Conservation (phyloP, 2,329 filamentous ascomycete genomes). For the Neocucurbitaria cava region DNA sequence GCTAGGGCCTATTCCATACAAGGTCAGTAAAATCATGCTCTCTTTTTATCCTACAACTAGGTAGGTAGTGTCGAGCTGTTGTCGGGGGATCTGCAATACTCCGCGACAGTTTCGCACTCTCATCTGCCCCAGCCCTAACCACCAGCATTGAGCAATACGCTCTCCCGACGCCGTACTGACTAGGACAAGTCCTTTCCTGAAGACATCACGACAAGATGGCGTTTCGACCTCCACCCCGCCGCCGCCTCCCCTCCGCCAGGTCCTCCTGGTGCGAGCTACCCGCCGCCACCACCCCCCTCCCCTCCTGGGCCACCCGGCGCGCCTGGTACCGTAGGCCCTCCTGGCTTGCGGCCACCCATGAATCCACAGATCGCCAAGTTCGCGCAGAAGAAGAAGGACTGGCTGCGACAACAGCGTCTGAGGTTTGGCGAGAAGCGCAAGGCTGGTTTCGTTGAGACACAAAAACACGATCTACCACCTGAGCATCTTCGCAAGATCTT, state of each 20-base stretch:
- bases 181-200: not conserved
- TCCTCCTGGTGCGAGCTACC: constrained; percentile 32
- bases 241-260: constrained; percentile 40
- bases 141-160: not conserved
- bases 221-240: constrained; percentile 37
- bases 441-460: constrained; percentile 94
- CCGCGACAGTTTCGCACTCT: not conserved
- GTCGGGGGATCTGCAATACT: no score
- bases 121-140: not conserved
- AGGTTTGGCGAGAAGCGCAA: constrained; percentile 97
- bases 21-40: not conserved
- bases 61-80: no score
- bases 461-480: constrained; percentile 98
- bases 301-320: constrained; percentile 58
- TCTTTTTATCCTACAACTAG: no score
- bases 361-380: constrained; percentile 92
- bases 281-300: constrained; percentile 66
- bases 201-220: constrained; percentile 25
- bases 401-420: constrained; percentile 88
- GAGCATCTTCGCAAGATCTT: constrained; percentile 99
- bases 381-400: constrained; percentile 98
- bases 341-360: constrained; percentile 75
- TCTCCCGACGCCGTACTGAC: constrained; percentile 7
- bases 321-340: constrained; percentile 60
- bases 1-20: constrained; percentile 4